Conservation (phyloP, 176 grass and related monocot genomes). For the Oryza rufipogon region DNA sequence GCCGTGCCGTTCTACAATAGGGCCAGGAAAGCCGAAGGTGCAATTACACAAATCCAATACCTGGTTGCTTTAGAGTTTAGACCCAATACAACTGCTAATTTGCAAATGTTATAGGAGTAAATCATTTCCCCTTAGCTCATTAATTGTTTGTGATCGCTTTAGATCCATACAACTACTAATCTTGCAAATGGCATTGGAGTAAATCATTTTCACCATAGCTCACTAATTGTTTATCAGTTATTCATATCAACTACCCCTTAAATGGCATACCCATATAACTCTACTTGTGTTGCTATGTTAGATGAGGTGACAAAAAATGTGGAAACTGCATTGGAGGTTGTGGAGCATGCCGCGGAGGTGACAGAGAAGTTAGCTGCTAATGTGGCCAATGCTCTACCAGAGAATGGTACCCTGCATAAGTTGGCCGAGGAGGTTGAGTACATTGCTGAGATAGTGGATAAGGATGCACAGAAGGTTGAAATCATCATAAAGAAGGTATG, state of each 20-base stretch:
- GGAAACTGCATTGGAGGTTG: slow-evolving; percentile 54
- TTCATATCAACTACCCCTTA: background rate
- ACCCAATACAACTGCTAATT: background rate
- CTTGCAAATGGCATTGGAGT: background rate
- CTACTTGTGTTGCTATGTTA: slow-evolving; percentile 37
- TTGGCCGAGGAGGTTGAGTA: slow-evolving; percentile 54
- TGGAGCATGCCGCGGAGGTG: slow-evolving; percentile 69
- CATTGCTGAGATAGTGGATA: slow-evolving; percentile 72
- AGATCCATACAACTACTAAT: background rate
- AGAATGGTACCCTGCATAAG: slow-evolving; percentile 49
- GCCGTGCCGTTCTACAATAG: slow-evolving; percentile 64
- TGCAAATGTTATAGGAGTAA: background rate
- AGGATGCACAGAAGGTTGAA: slow-evolving; percentile 75
- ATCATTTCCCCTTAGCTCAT: background rate
- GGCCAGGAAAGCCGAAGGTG: slow-evolving; percentile 53
- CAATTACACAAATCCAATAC: background rate
- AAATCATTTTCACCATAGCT: background rate
- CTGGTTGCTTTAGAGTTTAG: background rate
- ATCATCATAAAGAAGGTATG: slow-evolving; percentile 74
- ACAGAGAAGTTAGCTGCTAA: slow-evolving; percentile 66
- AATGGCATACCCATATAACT: background rate
- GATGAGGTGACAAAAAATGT: slow-evolving; percentile 52
- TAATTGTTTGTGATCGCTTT: background rate
- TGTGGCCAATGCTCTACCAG: slow-evolving; percentile 51
- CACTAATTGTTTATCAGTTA: background rate